phyloP scores from a whole-genome alignment of 2,329 filamentous ascomycete genomes.

The Beauveria sp. region DNA sequence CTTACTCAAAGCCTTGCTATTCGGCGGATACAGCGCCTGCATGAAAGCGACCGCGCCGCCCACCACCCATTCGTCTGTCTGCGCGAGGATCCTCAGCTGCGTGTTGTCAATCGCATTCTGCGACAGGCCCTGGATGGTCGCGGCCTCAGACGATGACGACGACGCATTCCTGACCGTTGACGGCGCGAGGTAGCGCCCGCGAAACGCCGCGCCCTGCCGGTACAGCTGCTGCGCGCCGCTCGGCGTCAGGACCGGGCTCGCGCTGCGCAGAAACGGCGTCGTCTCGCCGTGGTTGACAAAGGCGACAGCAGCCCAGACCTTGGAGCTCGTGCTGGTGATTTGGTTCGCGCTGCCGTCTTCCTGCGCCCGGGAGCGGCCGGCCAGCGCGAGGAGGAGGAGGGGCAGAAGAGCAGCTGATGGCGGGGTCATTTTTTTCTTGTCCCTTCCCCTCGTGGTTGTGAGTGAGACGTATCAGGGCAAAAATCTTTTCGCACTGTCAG shows the following conservation, averaged over 20 bases:
- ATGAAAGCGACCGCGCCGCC: constrained; percentile 69
- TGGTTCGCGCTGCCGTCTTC: background rate
- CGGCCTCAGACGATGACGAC: constrained; percentile 18
- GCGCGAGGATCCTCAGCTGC: constrained; percentile 37
- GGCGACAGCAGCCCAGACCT: constrained; percentile 42
- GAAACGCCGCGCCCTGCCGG: constrained; percentile 40
- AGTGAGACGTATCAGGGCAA: background rate
- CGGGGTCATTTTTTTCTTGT: background rate
- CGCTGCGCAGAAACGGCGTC: constrained; percentile 31
- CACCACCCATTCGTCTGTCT: constrained; percentile 42
- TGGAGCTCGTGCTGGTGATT: constrained; percentile 21
- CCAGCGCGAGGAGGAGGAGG: background rate
- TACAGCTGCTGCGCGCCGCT: constrained; percentile 46
- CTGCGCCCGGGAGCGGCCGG: background rate
- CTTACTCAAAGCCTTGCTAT: constrained; percentile 29
- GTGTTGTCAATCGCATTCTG: constrained; percentile 39
- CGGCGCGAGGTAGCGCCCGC: constrained; percentile 39
- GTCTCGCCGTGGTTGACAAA: constrained; percentile 48
- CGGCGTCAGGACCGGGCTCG: constrained; percentile 36
- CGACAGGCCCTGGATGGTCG: constrained; percentile 36
- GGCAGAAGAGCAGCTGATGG: background rate
- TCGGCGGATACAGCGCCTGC: constrained; percentile 77
- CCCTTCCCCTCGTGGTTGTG: background rate
- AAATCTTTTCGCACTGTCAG: background rate
- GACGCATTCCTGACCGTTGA: constrained; percentile 20